Conservation (phyloP, 345 rosid species). For the Populus pruinosa region DNA sequence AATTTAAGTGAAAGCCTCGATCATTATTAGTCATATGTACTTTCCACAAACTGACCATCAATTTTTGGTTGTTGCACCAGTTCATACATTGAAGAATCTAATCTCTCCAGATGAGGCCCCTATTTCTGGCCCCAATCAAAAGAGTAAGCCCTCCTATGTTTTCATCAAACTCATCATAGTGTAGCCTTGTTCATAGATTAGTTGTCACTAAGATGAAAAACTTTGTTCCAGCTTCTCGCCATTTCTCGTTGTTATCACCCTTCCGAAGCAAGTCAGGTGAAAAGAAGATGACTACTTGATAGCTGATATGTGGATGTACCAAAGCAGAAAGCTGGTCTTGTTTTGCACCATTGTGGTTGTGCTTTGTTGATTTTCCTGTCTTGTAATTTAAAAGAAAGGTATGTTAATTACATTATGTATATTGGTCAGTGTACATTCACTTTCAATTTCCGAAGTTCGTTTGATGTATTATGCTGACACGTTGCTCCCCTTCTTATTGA, state of each 20-base stretch:
- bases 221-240: slow-evolving; percentile 63
- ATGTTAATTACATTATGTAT: not conserved
- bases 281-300: slow-evolving; percentile 45
- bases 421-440: slow-evolving; percentile 16
- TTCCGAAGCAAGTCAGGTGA: slow-evolving; percentile 75
- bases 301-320: slow-evolving; percentile 7
- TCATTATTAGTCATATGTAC: not conserved
- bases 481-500: not conserved
- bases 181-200: not conserved
- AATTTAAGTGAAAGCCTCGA: not conserved
- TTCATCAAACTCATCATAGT: not conserved
- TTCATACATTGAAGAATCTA: slow-evolving; percentile 76
- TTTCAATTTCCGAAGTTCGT: not conserved
- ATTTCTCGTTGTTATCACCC: slow-evolving; percentile 68
- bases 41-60: slow-evolving; percentile 12
- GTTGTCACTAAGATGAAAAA: not conserved
- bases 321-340: slow-evolving; percentile 12
- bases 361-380: not conserved
- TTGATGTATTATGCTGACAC: not conserved
- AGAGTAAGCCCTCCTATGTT: slow-evolving; percentile 44
- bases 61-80: slow-evolving; percentile 38
- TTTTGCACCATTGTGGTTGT: slow-evolving; percentile 12
- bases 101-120: slow-evolving; percentile 84
- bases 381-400: slow-evolving; percentile 4
- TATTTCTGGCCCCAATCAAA: slow-evolving; percentile 46